Evolutionary conservation across 768 basidiomycete genomes (phyloP).

Genomic region (Mycena galopus): DNA sequence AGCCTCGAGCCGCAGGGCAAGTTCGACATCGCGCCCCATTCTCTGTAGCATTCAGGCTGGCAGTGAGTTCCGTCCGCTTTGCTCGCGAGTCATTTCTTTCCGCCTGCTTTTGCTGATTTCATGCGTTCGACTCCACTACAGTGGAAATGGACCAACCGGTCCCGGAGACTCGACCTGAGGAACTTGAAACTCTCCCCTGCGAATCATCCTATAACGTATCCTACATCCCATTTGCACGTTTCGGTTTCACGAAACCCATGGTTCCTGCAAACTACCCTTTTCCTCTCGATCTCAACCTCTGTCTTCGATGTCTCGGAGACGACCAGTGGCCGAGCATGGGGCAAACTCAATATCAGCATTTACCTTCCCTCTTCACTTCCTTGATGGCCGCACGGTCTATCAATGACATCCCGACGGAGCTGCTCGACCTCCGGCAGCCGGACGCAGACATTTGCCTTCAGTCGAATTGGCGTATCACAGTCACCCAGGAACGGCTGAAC

Average conservation of each 20-base stretch:
- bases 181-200: no score
- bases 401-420: not conserved
- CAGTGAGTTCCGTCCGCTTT: no score
- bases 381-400: not conserved
- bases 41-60: no score
- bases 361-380: not conserved
- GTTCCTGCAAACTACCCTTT: not conserved
- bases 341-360: not conserved
- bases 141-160: no score
- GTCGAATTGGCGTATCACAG: not conserved
- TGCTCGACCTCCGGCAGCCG: slow-evolving; percentile 11
- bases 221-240: not conserved
- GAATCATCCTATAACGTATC: not conserved
- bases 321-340: not conserved
- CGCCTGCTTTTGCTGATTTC: no score
- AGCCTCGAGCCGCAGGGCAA: no score
- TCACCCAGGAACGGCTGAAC: not conserved
- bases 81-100: no score
- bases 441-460: not conserved
- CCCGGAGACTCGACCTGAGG: no score
- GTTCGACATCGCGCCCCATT: no score
- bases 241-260: not conserved
- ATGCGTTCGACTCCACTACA: no score
- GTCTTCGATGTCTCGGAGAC: not conserved
- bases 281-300: not conserved